Base-by-base conservation (phyloP, 495 filamentous ascomycete species). In the Xylaria castorea region DNA sequence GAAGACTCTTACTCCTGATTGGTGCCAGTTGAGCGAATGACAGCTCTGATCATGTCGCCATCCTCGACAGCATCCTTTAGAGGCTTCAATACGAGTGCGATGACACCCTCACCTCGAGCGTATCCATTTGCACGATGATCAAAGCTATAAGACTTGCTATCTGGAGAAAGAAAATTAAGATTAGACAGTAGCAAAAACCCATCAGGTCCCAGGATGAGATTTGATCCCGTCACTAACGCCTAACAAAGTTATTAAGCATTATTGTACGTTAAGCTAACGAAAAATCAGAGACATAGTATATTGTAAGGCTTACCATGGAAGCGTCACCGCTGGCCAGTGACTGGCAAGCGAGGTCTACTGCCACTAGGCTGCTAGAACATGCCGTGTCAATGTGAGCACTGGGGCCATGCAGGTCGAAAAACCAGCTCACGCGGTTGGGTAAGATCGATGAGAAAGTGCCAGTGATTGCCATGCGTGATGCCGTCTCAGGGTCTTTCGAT, bases 331-430 rank as follows among this genome's bases (percentile, higher is more conserved):
- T 85, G 83, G 89, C 89, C 3, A 95, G 82, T 0, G 89, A 87
- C 72, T 92, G 93, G 75, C 93, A 94, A n/a, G 93, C 93, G 44
- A 92, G 81, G 73, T 94, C 83, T 6, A 85, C 57, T 0, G 83
- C 83, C 1, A 83, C 68, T 66, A 85, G 66, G 38, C 91, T 92
- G n/a, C 89, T 92, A 9, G 92, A 94, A 78, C 93, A 96, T 25
- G 93, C 93, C 0, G 93, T 93, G 77, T 94, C 91, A 34, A 94
- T 83, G 55, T 89, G 92, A 76, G 90, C 89, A 67, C 90, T 78
- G 0, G 79, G 80, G 8, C 85, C 83, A 20, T 81, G 76, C 71
- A 82, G 76, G 46, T 82, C 83, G 65, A 85, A 87, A 44, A 81
- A 85, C 60, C 84, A 84, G 11, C 85, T 82, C 27, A 87, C 80